Percentiles rank a stretch among this genome's conserved stretches.
Conservation (phyloP, 176 grass and related monocot genomes). For the Avena atlantica region DNA sequence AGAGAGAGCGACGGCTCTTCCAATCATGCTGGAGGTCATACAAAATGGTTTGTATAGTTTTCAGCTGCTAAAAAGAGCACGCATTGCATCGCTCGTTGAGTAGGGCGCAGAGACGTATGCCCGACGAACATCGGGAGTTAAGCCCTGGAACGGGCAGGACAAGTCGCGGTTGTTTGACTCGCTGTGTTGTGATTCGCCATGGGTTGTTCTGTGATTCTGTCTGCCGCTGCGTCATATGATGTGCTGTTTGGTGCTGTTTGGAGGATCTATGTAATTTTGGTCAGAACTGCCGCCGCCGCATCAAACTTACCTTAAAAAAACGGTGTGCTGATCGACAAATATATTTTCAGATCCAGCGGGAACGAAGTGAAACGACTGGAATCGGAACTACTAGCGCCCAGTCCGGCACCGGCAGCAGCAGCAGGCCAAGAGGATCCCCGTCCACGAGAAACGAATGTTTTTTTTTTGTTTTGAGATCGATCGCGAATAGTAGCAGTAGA, state of each 20-base stretch:
- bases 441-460: not conserved
- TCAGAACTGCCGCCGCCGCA: not conserved
- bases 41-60: not conserved
- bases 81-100: not conserved
- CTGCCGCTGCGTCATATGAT: not conserved
- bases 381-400: too few species aligned
- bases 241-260: too few species aligned
- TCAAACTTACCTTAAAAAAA: too few species aligned
- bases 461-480: not conserved
- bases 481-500: not conserved
- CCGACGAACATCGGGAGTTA: not conserved
- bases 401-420: too few species aligned
- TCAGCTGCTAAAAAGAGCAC: not conserved
- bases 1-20: not conserved
- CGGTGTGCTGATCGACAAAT: too few species aligned
- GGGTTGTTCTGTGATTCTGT: not conserved
- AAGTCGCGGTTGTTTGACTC: not conserved
- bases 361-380: too few species aligned
- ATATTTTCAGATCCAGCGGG: too few species aligned
- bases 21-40: constrained; percentile 4
- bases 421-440: not conserved
- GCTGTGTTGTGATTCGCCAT: not conserved
- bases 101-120: too few species aligned
- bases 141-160: not conserved
- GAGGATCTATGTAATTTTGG: not conserved